A percentile compares a stretch with the other conserved stretches of the same genome.
phyloP scores from a whole-genome alignment of 2,329 filamentous ascomycete genomes.

The Keithomyces neogunnii region DNA sequence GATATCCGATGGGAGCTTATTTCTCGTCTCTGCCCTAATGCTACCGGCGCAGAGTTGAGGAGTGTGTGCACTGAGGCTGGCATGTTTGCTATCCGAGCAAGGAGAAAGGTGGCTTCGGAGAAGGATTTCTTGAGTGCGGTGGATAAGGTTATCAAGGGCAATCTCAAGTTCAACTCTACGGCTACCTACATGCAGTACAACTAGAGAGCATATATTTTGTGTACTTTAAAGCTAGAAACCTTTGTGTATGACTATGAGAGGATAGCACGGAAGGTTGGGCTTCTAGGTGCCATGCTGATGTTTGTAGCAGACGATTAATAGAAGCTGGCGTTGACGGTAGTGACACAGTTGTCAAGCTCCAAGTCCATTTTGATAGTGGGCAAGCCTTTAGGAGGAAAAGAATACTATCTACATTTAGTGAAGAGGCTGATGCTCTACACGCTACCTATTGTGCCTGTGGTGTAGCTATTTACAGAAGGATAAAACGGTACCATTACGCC shows the following conservation, averaged over 20 bases:
- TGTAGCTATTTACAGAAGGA: not conserved
- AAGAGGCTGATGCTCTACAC: not conserved
- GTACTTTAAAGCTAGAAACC: slow-evolving; percentile 13
- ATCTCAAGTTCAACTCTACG: slow-evolving; percentile 98
- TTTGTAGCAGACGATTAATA: slow-evolving; percentile 7
- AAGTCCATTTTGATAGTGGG: too few species aligned
- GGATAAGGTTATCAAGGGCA: slow-evolving; percentile 99
- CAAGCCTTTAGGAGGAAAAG: not conserved
- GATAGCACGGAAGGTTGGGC: slow-evolving; percentile 12
- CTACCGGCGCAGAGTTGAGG: slow-evolving; percentile 89
- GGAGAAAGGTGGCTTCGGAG: slow-evolving; percentile 96
- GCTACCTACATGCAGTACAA: slow-evolving; percentile 99
- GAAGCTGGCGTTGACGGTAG: slow-evolving; percentile 7
- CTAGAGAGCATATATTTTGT: slow-evolving; percentile 38
- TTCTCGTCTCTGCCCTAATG: slow-evolving; percentile 91
- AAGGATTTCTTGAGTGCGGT: slow-evolving; percentile 98
- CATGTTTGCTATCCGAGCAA: slow-evolving; percentile 93
- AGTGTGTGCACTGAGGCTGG: slow-evolving; percentile 97
- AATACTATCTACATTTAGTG: not conserved
- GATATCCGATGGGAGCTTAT: slow-evolving; percentile 99
- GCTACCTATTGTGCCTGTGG: not conserved
- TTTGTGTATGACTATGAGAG: slow-evolving; percentile 25
- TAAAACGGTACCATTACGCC: not conserved
- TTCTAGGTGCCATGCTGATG: slow-evolving; percentile 16
- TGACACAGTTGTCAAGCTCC: too few species aligned